Base-by-base conservation (phyloP, 225 moss, liverwort and hornwort genomes). In the Ulota crispa region DNA sequence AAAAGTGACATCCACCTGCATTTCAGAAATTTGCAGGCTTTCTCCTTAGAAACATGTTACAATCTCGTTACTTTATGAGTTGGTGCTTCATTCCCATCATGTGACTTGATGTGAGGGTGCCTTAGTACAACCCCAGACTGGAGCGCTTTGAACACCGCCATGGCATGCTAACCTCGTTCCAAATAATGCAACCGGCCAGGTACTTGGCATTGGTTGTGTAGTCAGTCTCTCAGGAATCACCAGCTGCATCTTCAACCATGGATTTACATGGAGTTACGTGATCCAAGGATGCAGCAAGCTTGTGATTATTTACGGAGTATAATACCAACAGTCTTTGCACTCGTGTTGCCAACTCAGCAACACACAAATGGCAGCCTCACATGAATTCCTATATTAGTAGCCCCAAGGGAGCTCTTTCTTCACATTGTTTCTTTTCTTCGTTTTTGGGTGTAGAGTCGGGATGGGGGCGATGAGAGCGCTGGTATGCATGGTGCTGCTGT, bases 381-480 rank as follows among this genome's bases (percentile, higher is more conserved):
- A 26, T 34, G 76, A 69, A 63, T n/a, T 8, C 43, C 64, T 82
- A 78, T 74, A 60, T 63, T 31, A 61, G 19, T 55, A 81, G 28
- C 28, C 9, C 26, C 16, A 14, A 9, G 24, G 36, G 69, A 37
- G 39, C 75, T 77, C 71, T 16, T 26, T 63, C 68, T 24, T 53
- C 50, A 0, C 1, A 50, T 18, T 18, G 3, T 18, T 18, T 16
- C 4, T 0, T 15, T 50, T 50, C 16, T 50, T 50, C 50, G 50
- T 50, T 50, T 50, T 50, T 50, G 18, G 50, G 50, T 18, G 50
- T 5, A 50, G 50, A 6, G 69, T 26, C 62, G 72, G 72, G 52
- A 81, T 84, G 81, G 73, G 78, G 57, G 66, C 50, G 78, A 53
- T 65, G 81, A 70, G 39, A 70, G 78, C 39, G 26, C 70, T 81